Evolutionary conservation across 169 alveolate species (phyloP), one percentile per base, ranked within the genome.

Genomic region (Plasmodium knowlesi): DNA sequence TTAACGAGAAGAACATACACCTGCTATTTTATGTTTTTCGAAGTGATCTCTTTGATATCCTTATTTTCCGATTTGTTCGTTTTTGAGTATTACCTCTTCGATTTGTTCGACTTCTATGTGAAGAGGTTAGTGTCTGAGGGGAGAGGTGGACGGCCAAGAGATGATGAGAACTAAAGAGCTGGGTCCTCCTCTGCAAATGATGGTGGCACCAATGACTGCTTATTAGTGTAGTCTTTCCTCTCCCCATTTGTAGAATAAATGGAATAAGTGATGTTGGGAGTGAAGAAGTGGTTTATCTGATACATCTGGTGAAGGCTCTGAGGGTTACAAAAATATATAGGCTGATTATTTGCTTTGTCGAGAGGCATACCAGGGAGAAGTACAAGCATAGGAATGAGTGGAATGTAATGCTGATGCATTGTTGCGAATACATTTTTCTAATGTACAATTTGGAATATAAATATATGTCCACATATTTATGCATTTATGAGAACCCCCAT

Each of bases 311-410:
- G 54, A 85, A 85, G 61, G 84, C 85, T 50, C 80, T 85, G 14
- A 43, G 84, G 5, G 78, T 85, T 9, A 74, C 82, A n/a, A 85
- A 85, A 53, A 74, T 85, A 10, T 85, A 85, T 74, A 37, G 93
- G 9, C 25, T 85, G 30, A 32, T 74, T 32, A 85, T 85, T 46
- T 25, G 25, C 32, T 73, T 85, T 30, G 79, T 85, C 25, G 80
- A 43, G 16, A 54, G 67, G 2, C 93, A 73, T 30, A 85, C 93
- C 34, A 85, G 74, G 80, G 93, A 85, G 67, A 85, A 85, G 70
- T 85, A 85, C 79, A 74, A 85, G 67, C 93, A 85, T 37, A 73
- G 93, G 82, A 85, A 85, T 74, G 85, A 85, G 50, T 85, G 93
- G 93, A 85, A 85, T 28, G 93, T 85, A 37, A 85, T 76, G 80